Evolutionary conservation across 768 basidiomycete species (phyloP), one percentile per base, ranked within the genome.

Genomic region (Trametes meyenii): DNA sequence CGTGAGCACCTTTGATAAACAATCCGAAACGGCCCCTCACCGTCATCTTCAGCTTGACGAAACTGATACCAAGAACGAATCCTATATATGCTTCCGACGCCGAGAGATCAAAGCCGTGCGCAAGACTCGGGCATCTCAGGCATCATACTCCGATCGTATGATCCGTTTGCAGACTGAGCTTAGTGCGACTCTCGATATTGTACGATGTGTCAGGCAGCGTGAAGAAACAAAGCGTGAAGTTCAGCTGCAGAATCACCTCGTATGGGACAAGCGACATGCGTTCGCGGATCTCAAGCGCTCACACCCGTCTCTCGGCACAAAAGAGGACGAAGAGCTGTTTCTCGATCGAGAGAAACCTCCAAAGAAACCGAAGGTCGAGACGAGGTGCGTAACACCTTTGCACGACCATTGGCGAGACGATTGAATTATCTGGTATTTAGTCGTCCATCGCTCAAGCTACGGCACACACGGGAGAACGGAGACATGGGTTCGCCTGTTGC

Each of bases 31-130:
- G 44, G 60, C 13, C 33, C 51, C 50, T 63, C 61, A 46, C 59
- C n/a, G 13, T 19, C 48, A 60, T 23, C 45, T 35, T 66, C 61
- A 92, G 90, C 88, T 84, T 69, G 95, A 98, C 72, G 96, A 98
- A 76, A 83, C 89, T 19, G 94, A 97, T 72, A 88, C 88, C 48
- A 82, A 83, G 66, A 94, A 92, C 57, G 95, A 96, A 68, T 96
- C 96, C 0, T 98, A 98, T 65, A 90, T 98, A 46, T 99, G 97
- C 75, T 99, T 99, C 82, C 86, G 97, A 39, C 84, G 95, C 62
- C 88, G 96, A 56, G 96, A 98, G 72, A 88, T 90, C 74, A 98
- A 98, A 73, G 87, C 92, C 3, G 84, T 93, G 46, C 87, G 97
- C 63, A 98, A 98, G 78, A 98, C 96, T 10, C 87, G 96, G 8